Evolutionary conservation across 2,329 filamentous ascomycete species (phyloP), one percentile per base, ranked within the genome.

Genomic region (Cadophora sp.): DNA sequence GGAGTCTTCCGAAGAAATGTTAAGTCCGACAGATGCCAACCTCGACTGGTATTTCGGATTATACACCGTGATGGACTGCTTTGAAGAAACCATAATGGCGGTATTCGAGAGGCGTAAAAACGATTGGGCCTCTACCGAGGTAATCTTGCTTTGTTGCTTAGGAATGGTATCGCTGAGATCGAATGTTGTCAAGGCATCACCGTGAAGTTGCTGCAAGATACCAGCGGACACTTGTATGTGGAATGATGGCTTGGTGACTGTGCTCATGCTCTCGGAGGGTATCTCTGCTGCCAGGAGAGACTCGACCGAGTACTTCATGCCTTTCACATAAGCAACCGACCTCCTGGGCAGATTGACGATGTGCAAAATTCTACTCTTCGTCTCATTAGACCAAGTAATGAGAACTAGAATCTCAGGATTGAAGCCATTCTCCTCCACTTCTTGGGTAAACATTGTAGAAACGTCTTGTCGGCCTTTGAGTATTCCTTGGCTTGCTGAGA

Each of bases 81-180:
- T 74, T 0, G 88, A 89, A n/a, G 87, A 83, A 1, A 87, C 84
- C 55, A 94, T 82, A 1, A 92, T 78, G 4, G 91, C 87, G 8
- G 90, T 88, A 66, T 86, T 86, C 8, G 90, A 92, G 0, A 94
- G 80, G 7, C 89, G 85, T 7, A 91, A 76, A 74, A 93, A 92
- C 1, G 90, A 91, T 24, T 83, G 82, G 2, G 88, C 82, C 1
- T 81, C 83, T 5, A 84, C 79, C 50, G 86, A 80, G 6, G 83
- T 79, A 29, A 90, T 80, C 16, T 80, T 82, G 16, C 89, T 88
- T 65, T 84, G 83, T 29, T 89, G 78, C 72, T 85, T 89, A 0
- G 91, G 90, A 7, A 91, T 81, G 19, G 86, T 86, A 16, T 85
- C 83, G 19, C 85, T 86, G 40, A 94, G 79, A 69, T 92, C 88